Conservation (phyloP, 805 yeast genomes). For the Priceomyces haplophilus region DNA sequence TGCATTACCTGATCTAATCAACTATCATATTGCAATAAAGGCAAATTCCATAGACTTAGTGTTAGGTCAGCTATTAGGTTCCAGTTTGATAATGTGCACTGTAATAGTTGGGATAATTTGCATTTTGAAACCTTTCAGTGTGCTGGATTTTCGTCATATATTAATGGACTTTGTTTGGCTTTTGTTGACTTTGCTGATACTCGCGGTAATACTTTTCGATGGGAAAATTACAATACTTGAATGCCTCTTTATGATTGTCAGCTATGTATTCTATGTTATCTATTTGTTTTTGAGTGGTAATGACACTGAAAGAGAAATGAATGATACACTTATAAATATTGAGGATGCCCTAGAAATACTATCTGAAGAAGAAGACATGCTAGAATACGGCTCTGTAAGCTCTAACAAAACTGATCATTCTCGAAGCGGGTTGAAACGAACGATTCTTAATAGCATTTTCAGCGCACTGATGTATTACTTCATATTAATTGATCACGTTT, state of each 20-base stretch:
- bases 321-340: slow-evolving; percentile 10
- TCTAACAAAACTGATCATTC: slow-evolving; percentile 1
- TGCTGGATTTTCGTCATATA: slow-evolving; percentile 16
- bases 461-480: slow-evolving; percentile 7
- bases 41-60: slow-evolving; percentile 30
- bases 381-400: slow-evolving; percentile 2
- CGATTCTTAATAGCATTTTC: not conserved
- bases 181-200: slow-evolving; percentile 21
- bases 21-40: slow-evolving; percentile 29
- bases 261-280: slow-evolving; percentile 23
- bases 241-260: slow-evolving; percentile 22
- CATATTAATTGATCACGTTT: slow-evolving; percentile 10
- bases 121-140: slow-evolving; percentile 21
- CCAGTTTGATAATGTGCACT: slow-evolving; percentile 30
- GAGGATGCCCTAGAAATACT: slow-evolving; percentile 23
- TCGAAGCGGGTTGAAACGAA: not conserved
- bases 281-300: slow-evolving; percentile 20
- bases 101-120: slow-evolving; percentile 34
- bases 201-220: slow-evolving; percentile 30
- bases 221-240: slow-evolving; percentile 32
- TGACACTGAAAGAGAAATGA: slow-evolving; percentile 6
- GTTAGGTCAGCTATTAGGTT: slow-evolving; percentile 38
- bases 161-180: slow-evolving; percentile 30
- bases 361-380: slow-evolving; percentile 17
- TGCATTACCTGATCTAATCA: slow-evolving; percentile 36